These are phyloP conservation scores for Postia placenta DNA, from an alignment of 768 basidiomycete species.

Conservation along the genomic window DNA sequence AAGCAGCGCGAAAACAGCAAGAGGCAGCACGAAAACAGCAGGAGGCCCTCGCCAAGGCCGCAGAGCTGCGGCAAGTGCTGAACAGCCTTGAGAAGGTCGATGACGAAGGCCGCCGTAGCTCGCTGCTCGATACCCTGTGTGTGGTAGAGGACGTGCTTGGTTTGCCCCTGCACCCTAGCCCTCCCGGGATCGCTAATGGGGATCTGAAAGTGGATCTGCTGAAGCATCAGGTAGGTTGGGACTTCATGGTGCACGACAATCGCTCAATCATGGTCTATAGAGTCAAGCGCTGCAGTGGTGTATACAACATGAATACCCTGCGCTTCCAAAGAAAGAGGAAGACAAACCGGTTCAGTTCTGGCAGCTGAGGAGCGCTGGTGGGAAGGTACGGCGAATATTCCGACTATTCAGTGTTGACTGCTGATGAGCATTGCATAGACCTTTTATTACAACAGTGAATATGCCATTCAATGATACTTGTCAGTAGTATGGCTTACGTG, in stretches of 20 bases:
- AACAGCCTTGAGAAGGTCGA: constrained; percentile 68
- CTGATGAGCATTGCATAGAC: constrained; percentile 10
- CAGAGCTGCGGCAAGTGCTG: constrained; percentile 62
- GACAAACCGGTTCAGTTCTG: constrained; percentile 88
- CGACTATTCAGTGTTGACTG: background rate
- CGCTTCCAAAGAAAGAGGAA: constrained; percentile 54
- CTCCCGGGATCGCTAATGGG: constrained; percentile 64
- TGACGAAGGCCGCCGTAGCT: constrained; percentile 65
- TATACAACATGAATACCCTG: constrained; percentile 72
- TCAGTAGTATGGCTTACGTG: too few relatives aligned
- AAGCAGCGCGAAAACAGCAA: constrained; percentile 26
- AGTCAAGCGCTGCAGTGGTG: constrained; percentile 86
- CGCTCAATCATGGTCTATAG: constrained; percentile 29
- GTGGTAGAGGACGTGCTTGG: constrained; percentile 64
- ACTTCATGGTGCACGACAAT: background rate
- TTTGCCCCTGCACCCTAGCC: constrained; percentile 63
- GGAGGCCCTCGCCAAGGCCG: constrained; percentile 52
- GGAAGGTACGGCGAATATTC: constrained; percentile 39
- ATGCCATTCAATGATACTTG: too few relatives aligned
- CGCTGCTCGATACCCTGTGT: constrained; percentile 65
- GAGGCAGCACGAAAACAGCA: constrained; percentile 40
- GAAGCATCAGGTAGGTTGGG: constrained; percentile 64
- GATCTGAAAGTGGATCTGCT: constrained; percentile 67
- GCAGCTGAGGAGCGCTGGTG: constrained; percentile 55
- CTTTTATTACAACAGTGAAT: constrained; percentile 37